These are phyloP conservation scores for Phlegmacium glaucopus DNA, from an alignment of 768 basidiomycete genomes.

Conservation along the genomic window DNA sequence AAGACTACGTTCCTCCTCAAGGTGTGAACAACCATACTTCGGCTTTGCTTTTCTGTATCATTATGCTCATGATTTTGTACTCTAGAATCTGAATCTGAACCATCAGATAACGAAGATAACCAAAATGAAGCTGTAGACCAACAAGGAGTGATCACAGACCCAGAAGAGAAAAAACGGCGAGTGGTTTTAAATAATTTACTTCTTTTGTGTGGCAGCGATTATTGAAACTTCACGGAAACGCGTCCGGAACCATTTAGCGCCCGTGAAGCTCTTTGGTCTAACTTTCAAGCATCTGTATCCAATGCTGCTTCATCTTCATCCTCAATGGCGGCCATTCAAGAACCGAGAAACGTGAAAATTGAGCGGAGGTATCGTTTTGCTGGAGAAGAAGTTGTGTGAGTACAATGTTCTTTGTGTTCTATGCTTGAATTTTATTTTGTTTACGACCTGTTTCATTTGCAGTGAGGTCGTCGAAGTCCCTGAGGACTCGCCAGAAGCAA, in stretches of 20 bases:
- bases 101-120: slow-evolving; percentile 13
- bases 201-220: neutral
- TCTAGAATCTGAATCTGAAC: slow-evolving; percentile 16
- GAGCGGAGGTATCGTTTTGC: slow-evolving; percentile 72
- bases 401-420: no score
- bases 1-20: slow-evolving; percentile 63
- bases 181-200: slow-evolving; percentile 6
- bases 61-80: neutral
- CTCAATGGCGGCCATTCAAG: slow-evolving; percentile 10
- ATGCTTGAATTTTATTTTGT: neutral
- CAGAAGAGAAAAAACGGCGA: slow-evolving; percentile 43
- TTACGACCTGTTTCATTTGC: slow-evolving; percentile 8
- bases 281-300: slow-evolving; percentile 62
- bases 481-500: slow-evolving; percentile 72
- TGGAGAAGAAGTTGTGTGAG: slow-evolving; percentile 72
- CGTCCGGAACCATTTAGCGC: slow-evolving; percentile 33
- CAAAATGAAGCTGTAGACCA: slow-evolving; percentile 25
- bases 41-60: no score
- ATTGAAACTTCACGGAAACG: neutral
- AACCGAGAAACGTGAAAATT: slow-evolving; percentile 52
- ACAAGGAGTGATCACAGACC: slow-evolving; percentile 26
- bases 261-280: slow-evolving; percentile 63
- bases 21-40: no score
- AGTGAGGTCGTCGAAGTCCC: slow-evolving; percentile 76
- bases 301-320: slow-evolving; percentile 16